phyloP scores from a whole-genome alignment of 1,284 basidiomycete genomes.

The Puccinia triticina region DNA sequence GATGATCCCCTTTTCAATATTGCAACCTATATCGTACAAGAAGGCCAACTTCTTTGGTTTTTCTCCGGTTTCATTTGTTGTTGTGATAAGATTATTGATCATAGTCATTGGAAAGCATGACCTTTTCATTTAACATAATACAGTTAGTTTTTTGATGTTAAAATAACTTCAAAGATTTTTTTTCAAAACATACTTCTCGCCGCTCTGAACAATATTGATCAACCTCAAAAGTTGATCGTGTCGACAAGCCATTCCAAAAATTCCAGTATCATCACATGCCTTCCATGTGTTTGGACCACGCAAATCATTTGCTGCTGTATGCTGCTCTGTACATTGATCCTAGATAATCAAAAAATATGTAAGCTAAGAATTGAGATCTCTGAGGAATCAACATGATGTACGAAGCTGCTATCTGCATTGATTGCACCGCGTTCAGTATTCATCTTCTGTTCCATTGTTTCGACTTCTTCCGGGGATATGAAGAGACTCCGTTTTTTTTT shows the following conservation, averaged over 20 bases:
- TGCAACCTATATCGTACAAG: no score
- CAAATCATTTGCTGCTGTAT: neutral
- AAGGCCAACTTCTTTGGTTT: neutral
- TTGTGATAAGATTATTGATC: neutral
- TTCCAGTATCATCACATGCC: conserved; percentile 5
- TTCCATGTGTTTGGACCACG: neutral
- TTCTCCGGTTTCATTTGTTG: neutral
- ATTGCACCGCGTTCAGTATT: no score
- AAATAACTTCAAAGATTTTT: no score
- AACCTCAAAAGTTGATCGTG: neutral
- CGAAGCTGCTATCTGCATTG: no score
- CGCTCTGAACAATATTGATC: neutral
- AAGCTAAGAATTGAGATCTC: no score
- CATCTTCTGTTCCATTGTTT: no score
- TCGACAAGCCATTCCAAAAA: neutral
- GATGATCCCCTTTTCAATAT: neutral
- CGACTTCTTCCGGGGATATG: no score
- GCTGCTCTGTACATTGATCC: neutral
- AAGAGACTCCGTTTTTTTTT: no score
- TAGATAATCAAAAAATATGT: no score
- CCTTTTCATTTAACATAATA: no score
- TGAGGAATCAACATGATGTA: neutral
- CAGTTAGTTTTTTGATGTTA: no score
- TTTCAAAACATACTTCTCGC: neutral
- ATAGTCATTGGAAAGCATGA: neutral